Conservation (phyloP, 1,284 basidiomycete genomes). For the Leccinum olivaceoglutinosum region DNA sequence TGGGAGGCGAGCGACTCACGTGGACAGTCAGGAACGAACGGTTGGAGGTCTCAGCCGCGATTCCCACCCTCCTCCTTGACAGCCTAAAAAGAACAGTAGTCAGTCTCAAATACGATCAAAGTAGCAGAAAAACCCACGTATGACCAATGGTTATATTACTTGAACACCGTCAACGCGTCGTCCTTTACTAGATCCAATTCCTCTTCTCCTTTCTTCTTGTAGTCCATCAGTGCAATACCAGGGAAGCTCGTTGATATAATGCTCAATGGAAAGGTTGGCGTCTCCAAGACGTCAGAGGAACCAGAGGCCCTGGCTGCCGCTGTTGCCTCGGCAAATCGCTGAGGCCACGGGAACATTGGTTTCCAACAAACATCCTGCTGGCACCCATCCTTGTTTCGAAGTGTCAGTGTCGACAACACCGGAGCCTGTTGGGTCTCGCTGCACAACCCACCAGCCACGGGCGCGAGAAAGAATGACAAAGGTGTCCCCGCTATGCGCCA, state of each 20-base stretch:
- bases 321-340: conserved; percentile 71
- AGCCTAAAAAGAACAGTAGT: conserved; percentile 43
- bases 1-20: too few species aligned
- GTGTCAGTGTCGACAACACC: conserved; percentile 76
- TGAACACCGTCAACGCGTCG: conserved; percentile 88
- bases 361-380: conserved; percentile 91
- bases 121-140: conserved; percentile 50
- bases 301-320: conserved; percentile 42
- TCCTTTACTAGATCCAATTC: conserved; percentile 85
- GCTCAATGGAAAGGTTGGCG: conserved; percentile 78
- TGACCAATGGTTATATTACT: conserved; percentile 96
- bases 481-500: conserved; percentile 64
- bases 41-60: conserved; percentile 56
- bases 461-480: conserved; percentile 92
- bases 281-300: conserved; percentile 44
- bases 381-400: conserved; percentile 81
- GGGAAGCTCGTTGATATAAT: conserved; percentile 94
- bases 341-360: conserved; percentile 76
- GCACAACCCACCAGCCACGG: conserved; percentile 99
- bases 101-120: conserved; percentile 1
- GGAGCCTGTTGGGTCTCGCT: conserved; percentile 83
- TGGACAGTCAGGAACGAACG: too few species aligned
- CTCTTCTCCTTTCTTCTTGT: conserved; percentile 84
- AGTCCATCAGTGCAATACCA: conserved; percentile 92
- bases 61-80: conserved; percentile 84